Evolutionary conservation across 1,284 basidiomycete species (phyloP), one percentile per base, ranked within the genome.

Genomic region (Testicularia cyperi): DNA sequence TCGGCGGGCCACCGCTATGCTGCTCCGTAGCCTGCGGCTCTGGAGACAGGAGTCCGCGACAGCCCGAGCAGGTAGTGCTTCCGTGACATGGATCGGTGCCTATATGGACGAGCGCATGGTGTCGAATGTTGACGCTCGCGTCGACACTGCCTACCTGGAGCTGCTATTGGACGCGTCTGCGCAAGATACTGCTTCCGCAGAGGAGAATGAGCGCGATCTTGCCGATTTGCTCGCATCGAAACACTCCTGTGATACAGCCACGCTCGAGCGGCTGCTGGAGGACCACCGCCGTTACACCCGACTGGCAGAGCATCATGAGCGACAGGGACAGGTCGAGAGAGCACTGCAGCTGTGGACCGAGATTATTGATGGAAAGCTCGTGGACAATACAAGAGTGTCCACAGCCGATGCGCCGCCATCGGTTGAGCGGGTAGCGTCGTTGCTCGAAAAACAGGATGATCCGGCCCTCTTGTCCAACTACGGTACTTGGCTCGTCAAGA

Each of bases 401-500:
- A 25, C 22, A 3, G 26, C 48, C 9, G 52, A 64, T 34, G 32
- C 34, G 7, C 15, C 41, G 9, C 34, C 37, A 3, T 19, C 52
- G 3, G 20, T 62, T 4, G 26, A 44, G 1, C 53, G 57, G 23
- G 47, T 74, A 2, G 60, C 48, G 1, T 20, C n/a, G 4, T 20
- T 56, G 20, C 44, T 69, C 13, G 24, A 35, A 12, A 34, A 34
- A 1, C 37, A 38, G 16, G 36, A 35, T 10, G 56, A 70, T 14
- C 23, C 49, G 0, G 34, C 22, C 5, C 25, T 68, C 24, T 32
- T 57, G 5, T 52, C 56, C 26, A 41, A 48, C 5, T 61, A 65
- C 27, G 70, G 62, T 14, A 48, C 66, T 4, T 68, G 70, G 68
- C 57, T 74, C 5, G 66, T 68, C 2, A 40, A 43, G 20, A 65